Percentiles rank a stretch among this genome's conserved stretches.
These are phyloP conservation scores for Tilletia indica DNA, from an alignment of 1,284 basidiomycete genomes.

Conservation along the genomic window DNA sequence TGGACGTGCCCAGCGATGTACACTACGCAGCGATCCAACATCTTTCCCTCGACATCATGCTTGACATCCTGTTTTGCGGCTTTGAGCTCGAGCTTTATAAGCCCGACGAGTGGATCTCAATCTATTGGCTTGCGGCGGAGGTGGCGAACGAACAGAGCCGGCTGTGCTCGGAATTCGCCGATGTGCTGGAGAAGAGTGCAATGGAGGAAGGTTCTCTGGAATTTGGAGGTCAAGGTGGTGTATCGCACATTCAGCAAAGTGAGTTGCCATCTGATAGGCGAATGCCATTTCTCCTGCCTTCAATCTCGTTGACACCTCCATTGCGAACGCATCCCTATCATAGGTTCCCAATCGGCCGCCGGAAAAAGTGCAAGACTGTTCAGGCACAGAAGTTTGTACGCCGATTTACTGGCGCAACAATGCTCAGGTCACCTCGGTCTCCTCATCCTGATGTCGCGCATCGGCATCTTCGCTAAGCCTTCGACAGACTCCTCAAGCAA, in stretches of 20 bases:
- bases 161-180: conserved; percentile 4
- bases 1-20: conserved; percentile 27
- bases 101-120: conserved; percentile 66
- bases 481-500: neutral
- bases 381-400: neutral
- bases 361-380: conserved; percentile 2
- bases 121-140: conserved; percentile 67
- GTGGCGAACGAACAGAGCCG: conserved; percentile 20
- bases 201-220: neutral
- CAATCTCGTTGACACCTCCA: neutral
- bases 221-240: neutral
- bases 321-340: neutral
- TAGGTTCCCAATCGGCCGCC: neutral
- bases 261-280: neutral
- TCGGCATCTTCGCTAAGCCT: no score
- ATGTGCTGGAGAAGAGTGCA: neutral
- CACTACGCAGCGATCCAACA: conserved; percentile 61
- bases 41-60: conserved; percentile 65
- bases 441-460: neutral
- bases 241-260: neutral
- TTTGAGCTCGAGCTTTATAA: conserved; percentile 75
- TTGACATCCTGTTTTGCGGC: conserved; percentile 71
- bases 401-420: conserved; percentile 2
- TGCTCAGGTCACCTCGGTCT: neutral
- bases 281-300: neutral